A percentile compares a stretch with the other conserved stretches of the same genome.
These are phyloP conservation scores for Conringia planisiliqua DNA, from an alignment of 345 rosid species.

Conservation along the genomic window DNA sequence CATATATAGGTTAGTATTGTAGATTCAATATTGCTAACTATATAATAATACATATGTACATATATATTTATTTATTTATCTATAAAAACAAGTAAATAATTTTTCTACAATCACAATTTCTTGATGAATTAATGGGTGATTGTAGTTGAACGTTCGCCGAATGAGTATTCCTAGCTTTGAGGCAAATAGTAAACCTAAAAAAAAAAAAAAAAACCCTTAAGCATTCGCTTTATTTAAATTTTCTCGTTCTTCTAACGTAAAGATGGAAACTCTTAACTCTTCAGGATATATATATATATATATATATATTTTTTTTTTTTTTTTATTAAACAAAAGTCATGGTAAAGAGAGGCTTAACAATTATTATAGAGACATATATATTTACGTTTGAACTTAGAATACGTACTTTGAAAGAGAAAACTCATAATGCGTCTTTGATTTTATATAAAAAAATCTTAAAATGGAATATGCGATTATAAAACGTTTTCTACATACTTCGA, in stretches of 20 bases:
- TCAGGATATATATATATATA: no score
- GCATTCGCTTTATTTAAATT: no score
- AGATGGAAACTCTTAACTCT: background rate
- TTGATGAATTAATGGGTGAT: no score
- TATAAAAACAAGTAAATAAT: background rate
- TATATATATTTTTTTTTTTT: background rate
- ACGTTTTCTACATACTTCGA: constrained; percentile 27
- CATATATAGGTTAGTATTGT: background rate
- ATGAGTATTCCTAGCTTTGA: no score
- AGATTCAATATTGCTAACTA: background rate
- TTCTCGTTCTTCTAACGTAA: background rate
- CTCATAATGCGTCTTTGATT: background rate
- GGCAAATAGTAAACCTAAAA: no score
- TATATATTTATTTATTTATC: background rate
- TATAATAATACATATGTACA: background rate
- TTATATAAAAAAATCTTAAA: background rate
- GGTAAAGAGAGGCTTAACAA: background rate
- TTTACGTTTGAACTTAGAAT: constrained; percentile 5
- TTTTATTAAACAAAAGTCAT: background rate
- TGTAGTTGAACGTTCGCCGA: no score
- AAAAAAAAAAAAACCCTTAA: no score
- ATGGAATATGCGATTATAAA: constrained; percentile 18
- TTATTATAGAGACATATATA: background rate
- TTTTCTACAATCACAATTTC: no score
- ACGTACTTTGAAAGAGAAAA: background rate